phyloP scores from a whole-genome alignment of 2,329 filamentous ascomycete genomes.

The Clarireedia monteithiana region DNA sequence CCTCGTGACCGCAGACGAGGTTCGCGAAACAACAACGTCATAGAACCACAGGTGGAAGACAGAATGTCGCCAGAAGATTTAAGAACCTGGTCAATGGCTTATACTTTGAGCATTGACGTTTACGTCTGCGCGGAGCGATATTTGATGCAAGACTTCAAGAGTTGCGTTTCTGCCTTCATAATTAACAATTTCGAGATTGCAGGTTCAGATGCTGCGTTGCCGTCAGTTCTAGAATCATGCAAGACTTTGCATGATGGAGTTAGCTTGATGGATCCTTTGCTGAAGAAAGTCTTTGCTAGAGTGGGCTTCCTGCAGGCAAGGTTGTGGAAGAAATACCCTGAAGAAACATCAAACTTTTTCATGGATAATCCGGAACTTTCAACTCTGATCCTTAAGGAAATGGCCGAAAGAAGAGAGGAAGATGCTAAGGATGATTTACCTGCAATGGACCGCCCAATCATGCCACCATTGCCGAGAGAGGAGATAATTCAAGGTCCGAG shows the following conservation, averaged over 20 bases:
- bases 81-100: conserved; percentile 39
- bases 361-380: conserved; percentile 38
- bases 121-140: conserved; percentile 43
- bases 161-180: conserved; percentile 34
- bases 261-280: conserved; percentile 35
- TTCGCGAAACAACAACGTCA: conserved; percentile 14
- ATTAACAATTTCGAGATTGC: conserved; percentile 35
- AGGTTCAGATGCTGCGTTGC: conserved; percentile 24
- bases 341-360: conserved; percentile 37
- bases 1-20: conserved; percentile 15
- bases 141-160: conserved; percentile 39
- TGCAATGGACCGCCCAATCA: conserved; percentile 26
- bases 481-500: conserved; percentile 13
- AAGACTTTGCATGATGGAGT: conserved; percentile 36
- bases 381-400: conserved; percentile 40
- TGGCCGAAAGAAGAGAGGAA: conserved; percentile 36
- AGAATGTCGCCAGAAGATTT: conserved; percentile 37
- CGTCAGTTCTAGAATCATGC: conserved; percentile 36
- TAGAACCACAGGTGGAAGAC: conserved; percentile 16
- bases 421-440: conserved; percentile 34
- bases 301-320: conserved; percentile 40
- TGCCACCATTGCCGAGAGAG: conserved; percentile 5
- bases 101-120: conserved; percentile 40
- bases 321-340: conserved; percentile 35
- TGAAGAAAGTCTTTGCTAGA: conserved; percentile 42